phyloP scores from a whole-genome alignment of 495 filamentous ascomycete species.

The Xylona heveae region DNA sequence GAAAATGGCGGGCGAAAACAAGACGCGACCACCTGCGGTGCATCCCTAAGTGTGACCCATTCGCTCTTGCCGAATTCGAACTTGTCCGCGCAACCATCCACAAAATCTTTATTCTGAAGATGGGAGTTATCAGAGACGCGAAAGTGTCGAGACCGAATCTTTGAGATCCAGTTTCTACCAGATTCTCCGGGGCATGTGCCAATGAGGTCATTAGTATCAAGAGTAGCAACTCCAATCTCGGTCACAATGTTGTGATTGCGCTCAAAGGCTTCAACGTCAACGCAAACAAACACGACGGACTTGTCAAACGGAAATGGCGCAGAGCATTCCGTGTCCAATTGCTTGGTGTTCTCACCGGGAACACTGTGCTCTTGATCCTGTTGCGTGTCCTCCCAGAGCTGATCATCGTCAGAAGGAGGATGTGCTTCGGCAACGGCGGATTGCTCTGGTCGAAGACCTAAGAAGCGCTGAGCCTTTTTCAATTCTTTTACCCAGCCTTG shows the following conservation, averaged over 20 bases:
- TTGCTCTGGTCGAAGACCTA: conserved; percentile 3
- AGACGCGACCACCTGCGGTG: conserved; percentile 19
- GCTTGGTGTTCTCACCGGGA: no score
- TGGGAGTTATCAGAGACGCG: conserved; percentile 45
- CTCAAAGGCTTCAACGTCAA: conserved; percentile 76
- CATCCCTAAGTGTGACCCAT: conserved; percentile 15
- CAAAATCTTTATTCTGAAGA: conserved; percentile 38
- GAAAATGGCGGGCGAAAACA: conserved; percentile 31
- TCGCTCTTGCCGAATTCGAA: conserved; percentile 50
- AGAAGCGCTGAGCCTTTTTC: conserved; percentile 6
- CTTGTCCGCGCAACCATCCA: conserved; percentile 43
- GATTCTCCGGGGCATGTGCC: conserved; percentile 31
- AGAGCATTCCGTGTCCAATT: no score
- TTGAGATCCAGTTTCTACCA: conserved; percentile 38
- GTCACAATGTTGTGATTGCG: conserved; percentile 37
- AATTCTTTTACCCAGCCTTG: not conserved
- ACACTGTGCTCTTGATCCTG: conserved; percentile 6
- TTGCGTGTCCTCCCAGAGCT: conserved; percentile 11
- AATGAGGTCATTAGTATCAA: conserved; percentile 45
- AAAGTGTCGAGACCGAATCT: conserved; percentile 53
- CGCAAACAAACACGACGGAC: conserved; percentile 44
- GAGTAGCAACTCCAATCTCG: conserved; percentile 65
- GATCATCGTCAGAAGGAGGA: conserved; percentile 7
- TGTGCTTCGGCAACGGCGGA: no score
- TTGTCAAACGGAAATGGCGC: conserved; percentile 24